Conservation (phyloP, 2,329 filamentous ascomycete species). For the Dactylonectria estremocensis region DNA sequence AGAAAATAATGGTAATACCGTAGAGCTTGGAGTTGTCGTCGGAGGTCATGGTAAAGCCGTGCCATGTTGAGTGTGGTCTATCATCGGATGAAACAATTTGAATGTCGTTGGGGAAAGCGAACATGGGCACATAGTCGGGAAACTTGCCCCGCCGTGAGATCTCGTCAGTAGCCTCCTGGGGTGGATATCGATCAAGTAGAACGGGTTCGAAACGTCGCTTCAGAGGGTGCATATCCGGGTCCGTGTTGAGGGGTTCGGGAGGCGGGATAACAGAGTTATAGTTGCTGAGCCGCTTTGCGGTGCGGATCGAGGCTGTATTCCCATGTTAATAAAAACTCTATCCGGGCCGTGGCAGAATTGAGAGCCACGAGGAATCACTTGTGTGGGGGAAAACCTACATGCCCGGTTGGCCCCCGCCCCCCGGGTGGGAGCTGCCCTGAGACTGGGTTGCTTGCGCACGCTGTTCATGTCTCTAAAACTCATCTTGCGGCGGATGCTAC, state of each 20-base stretch:
- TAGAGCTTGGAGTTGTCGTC: conserved; percentile 94
- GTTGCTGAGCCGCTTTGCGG: conserved; percentile 90
- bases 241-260: conserved; percentile 90
- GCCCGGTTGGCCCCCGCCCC: conserved; percentile 50
- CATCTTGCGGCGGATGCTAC: conserved; percentile 92
- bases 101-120: conserved; percentile 98
- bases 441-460: conserved; percentile 86
- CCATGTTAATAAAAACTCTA: conserved; percentile 48
- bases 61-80: conserved; percentile 95
- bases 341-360: background rate
- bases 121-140: conserved; percentile 99
- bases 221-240: conserved; percentile 95
- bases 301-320: conserved; percentile 74
- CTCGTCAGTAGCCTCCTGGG: conserved; percentile 86
- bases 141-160: conserved; percentile 85
- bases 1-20: conserved; percentile 91
- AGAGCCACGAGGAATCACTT: conserved; percentile 6
- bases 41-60: conserved; percentile 98
- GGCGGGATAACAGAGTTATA: conserved; percentile 98
- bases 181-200: conserved; percentile 93
- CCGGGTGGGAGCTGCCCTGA: conserved; percentile 68
- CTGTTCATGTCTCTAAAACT: conserved; percentile 97
- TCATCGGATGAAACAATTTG: conserved; percentile 97
- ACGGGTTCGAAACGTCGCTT: conserved; percentile 96
- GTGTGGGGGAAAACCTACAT: conserved; percentile 57